phyloP scores from a whole-genome alignment of 202 grass and related monocot genomes.

The Zoysia matrella region DNA sequence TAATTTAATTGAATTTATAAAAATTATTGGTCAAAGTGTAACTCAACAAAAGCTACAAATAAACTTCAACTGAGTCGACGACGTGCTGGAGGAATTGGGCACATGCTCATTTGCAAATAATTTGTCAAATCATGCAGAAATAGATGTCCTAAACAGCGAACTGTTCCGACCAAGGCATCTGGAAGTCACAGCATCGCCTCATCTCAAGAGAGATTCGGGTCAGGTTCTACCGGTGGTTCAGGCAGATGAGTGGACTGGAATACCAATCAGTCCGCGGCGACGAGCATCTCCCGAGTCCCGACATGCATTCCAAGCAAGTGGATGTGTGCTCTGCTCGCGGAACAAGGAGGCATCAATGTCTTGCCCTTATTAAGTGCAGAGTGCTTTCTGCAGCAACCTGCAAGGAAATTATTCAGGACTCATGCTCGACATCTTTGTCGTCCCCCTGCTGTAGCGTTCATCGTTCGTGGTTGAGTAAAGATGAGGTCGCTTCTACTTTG shows the following conservation, averaged over 20 bases:
- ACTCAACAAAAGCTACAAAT: too few species aligned
- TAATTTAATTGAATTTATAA: too few species aligned
- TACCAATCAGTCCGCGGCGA: neutral
- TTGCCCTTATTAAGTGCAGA: neutral
- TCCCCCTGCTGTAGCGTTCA: neutral
- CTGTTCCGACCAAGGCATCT: neutral
- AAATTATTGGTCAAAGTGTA: too few species aligned
- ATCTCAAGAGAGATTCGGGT: too few species aligned
- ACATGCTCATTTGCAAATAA: too few species aligned
- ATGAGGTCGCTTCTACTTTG: neutral
- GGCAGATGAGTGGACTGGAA: neutral
- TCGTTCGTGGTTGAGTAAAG: neutral
- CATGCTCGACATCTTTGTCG: neutral
- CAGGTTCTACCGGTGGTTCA: neutral
- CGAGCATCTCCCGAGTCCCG: neutral
- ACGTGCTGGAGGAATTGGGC: too few species aligned
- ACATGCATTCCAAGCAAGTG: conserved; percentile 5
- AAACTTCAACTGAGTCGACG: too few species aligned
- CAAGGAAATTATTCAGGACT: neutral
- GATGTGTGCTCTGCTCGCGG: conserved; percentile 1
- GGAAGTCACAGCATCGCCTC: too few species aligned
- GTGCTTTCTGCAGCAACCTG: conserved; percentile 14
- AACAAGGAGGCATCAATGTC: conserved; percentile 4
- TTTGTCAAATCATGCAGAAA: too few species aligned
- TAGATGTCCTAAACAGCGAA: too few species aligned